Conservation (phyloP, 805 yeast genomes). For the Metschnikowia continentalis region DNA sequence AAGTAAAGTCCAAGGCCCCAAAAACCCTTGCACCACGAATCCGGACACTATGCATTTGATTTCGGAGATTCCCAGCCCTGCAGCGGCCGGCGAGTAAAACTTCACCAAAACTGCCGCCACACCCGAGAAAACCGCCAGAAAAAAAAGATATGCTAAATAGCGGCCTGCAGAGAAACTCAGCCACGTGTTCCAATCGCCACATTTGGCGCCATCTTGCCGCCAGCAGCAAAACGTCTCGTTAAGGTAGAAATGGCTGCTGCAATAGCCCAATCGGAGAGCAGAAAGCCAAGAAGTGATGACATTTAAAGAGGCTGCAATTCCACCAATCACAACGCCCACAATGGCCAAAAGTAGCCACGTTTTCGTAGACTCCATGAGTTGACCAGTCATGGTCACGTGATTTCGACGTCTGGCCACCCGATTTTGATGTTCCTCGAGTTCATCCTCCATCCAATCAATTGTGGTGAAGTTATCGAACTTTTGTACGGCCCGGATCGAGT, state of each 20-base stretch:
- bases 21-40: constrained; percentile 71
- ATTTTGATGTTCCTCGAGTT: constrained; percentile 43
- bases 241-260: constrained; percentile 63
- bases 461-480: constrained; percentile 61
- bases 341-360: constrained; percentile 71
- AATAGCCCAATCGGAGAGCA: constrained; percentile 73
- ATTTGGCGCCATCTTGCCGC: constrained; percentile 43
- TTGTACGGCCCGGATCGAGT: constrained; percentile 35
- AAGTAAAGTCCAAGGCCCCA: constrained; percentile 65
- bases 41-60: constrained; percentile 94
- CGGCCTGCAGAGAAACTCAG: constrained; percentile 39
- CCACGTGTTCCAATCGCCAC: constrained; percentile 73
- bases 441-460: constrained; percentile 68
- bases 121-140: constrained; percentile 60
- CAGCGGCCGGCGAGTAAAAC: constrained; percentile 78
- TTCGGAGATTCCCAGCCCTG: constrained; percentile 97
- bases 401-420: constrained; percentile 21
- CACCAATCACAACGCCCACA: constrained; percentile 76
- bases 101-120: constrained; percentile 67
- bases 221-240: constrained; percentile 80
- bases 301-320: constrained; percentile 77
- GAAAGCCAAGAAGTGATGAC: constrained; percentile 85
- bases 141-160: constrained; percentile 54
- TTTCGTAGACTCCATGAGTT: constrained; percentile 38
- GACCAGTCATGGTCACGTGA: constrained; percentile 20